Base-by-base conservation (phyloP, 2,329 filamentous ascomycete genomes). In the Chrysoporthe cubensis region DNA sequence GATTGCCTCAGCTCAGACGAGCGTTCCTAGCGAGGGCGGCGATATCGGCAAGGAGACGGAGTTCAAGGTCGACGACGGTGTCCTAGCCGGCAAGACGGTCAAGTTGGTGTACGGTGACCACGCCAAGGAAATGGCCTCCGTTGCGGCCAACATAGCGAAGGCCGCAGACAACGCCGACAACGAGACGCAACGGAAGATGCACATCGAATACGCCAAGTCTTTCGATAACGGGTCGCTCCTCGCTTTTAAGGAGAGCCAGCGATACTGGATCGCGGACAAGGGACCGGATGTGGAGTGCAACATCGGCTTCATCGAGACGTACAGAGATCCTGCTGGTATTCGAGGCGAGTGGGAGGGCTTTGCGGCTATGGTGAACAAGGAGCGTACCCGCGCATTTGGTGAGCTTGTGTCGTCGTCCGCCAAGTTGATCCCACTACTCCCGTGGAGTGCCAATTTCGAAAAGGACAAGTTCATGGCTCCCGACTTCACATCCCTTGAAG, bases 401-500 rank as follows among this genome's bases (percentile, higher is more conserved):
- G 90, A 91, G 72, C 87, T 98, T 1, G 96, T 98, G 4, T 85
- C 90, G 26, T 90, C 90, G 37, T 94, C 96, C 0, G 91, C 94
- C 13, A 83, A 84, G 58, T 90, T 97, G 76, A 97, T 99, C 63
- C 93, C 94, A 7, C 88, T 96, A 70, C 83, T 99, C 16, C 96
- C 96, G 0, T 99, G 96, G 96, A 83, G 84, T 46, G 86, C 87
- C 59, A 91, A 93, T 0, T 99, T 98, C 72, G 96, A 99, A 77
- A 98, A 98, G 80, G 94, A 97, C 82, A 94, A 91, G 75, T 99
- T 99, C 79, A 81, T 97, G 46, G 95, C 93, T 64, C 96, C 96
- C 0, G 96, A 99, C 78, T 99, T 99, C 76, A 98, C 96, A 0
- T 96, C 92, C 11, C 85, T 98, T 1, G 96, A 99, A 78, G 94